These are phyloP conservation scores for Colletotrichum chrysophilum DNA, from an alignment of 2,329 filamentous ascomycete genomes.

Conservation along the genomic window DNA sequence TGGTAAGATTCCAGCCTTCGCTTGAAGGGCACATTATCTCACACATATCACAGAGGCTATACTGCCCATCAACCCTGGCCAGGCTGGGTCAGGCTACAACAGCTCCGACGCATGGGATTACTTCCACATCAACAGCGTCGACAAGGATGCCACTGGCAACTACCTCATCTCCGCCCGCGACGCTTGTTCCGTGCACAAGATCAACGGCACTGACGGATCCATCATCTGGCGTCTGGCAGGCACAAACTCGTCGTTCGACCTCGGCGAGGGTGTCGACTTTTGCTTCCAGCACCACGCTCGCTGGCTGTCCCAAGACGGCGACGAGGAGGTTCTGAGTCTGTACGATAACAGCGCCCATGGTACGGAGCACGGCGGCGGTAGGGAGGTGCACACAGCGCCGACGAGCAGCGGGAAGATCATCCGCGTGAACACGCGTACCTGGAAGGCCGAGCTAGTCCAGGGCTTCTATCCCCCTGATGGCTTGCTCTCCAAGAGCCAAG, in stretches of 20 bases:
- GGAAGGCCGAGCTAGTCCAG: slow-evolving; percentile 50
- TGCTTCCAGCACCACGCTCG: slow-evolving; percentile 59
- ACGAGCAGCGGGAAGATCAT: slow-evolving; percentile 53
- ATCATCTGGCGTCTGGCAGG: slow-evolving; percentile 61
- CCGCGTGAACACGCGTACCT: slow-evolving; percentile 48
- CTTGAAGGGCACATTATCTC: neutral
- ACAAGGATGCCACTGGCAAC: slow-evolving; percentile 38
- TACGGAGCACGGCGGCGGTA: slow-evolving; percentile 41
- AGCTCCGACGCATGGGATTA: slow-evolving; percentile 43
- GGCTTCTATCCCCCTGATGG: slow-evolving; percentile 54
- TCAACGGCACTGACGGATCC: slow-evolving; percentile 50
- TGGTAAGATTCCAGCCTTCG: slow-evolving; percentile 13
- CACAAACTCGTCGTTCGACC: slow-evolving; percentile 43
- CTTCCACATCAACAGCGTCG: slow-evolving; percentile 39
- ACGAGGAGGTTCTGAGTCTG: slow-evolving; percentile 53
- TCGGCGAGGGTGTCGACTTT: slow-evolving; percentile 39
- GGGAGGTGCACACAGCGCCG: neutral
- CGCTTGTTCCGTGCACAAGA: slow-evolving; percentile 47
- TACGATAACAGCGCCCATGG: slow-evolving; percentile 58
- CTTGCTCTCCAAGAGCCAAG: slow-evolving; percentile 53
- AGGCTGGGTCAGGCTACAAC: slow-evolving; percentile 31
- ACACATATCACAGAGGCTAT: slow-evolving; percentile 41
- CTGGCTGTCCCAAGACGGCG: slow-evolving; percentile 40
- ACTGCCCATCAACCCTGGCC: slow-evolving; percentile 50
- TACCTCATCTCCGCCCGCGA: slow-evolving; percentile 31